A percentile compares a stretch with the other conserved stretches of the same genome.
Evolutionary conservation across 768 basidiomycete species (phyloP).

Genomic region (Daedalea quercina): DNA sequence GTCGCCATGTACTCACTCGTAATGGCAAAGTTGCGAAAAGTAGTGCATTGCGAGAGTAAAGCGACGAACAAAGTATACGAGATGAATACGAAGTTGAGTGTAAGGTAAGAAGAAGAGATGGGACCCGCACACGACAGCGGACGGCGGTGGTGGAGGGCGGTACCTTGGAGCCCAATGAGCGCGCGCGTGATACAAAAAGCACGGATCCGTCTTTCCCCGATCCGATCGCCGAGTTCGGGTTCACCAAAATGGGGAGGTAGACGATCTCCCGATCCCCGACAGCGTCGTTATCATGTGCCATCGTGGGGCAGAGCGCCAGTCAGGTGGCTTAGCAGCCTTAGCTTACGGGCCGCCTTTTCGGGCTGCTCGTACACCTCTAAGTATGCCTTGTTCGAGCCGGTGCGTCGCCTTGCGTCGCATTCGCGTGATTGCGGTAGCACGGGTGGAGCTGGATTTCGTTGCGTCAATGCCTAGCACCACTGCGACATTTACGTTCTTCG

Average conservation of each 20-base stretch:
- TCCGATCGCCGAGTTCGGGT: background rate
- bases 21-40: constrained; percentile 78
- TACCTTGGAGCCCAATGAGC: constrained; percentile 11
- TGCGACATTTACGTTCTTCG: no score
- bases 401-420: no score
- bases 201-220: constrained; percentile 10
- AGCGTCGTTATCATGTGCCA: no score
- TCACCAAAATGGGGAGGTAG: background rate
- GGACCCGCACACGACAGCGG: constrained; percentile 17
- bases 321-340: no score
- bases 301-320: no score
- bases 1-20: constrained; percentile 54
- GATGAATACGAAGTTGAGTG: constrained; percentile 12
- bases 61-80: background rate
- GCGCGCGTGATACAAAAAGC: constrained; percentile 9
- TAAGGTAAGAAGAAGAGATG: constrained; percentile 4
- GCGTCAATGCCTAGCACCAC: no score
- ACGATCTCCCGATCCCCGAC: background rate
- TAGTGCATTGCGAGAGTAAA: constrained; percentile 58
- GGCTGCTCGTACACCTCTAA: no score
- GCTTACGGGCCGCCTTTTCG: no score
- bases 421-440: no score
- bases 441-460: no score
- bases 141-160: constrained; percentile 6
- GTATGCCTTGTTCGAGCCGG: no score